Base-by-base conservation (phyloP, 495 filamentous ascomycete genomes). In the Aspergillus biplanus region DNA sequence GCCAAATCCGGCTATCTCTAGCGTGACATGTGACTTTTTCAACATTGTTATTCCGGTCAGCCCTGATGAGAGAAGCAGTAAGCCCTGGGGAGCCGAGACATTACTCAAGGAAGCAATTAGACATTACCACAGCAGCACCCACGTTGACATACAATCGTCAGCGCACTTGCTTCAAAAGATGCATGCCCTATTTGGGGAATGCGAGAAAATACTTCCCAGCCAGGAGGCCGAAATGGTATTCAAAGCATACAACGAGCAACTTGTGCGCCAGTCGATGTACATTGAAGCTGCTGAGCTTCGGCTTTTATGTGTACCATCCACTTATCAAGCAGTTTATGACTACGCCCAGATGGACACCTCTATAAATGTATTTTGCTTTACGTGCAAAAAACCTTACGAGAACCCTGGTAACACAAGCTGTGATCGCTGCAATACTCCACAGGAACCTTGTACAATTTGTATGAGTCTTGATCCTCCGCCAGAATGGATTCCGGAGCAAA, bases 261-360 rank as follows among this genome's bases (percentile, higher is more conserved):
- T 93, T 0, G 80, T 86, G 67, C 78, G 74, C 46, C 84, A 90
- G 67, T 82, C 83, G 48, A 82, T 92, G 70, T 87, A 88, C 67
- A 70, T 85, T 42, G 87, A 91, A 68, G 89, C 90, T 21, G 82
- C 88, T 6, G 79, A 89, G 34, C 80, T 93, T 13, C 88, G 90
- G 4, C 86, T 90, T 33, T 77, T 89, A 33, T 90, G 86, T 62
- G 83, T 83, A 67, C 54, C 86, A 68, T 27, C 21, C 21, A 74
- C 80, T 18, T 90, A 89, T 68, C 80, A 84, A 1, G 72, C 84
- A 9, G 82, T 93, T 12, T 88, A 87, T 63, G 80, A 82, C 1
- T 80, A 85, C 16, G 85, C 82, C 65, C 89, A 69, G 75, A 81
- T 66, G 39, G 75, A 78, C 61, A 76, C 69, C 6, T 77, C 63